Evolutionary conservation across 345 rosid species (phyloP).

Genomic region (Bruguiera sexangula): DNA sequence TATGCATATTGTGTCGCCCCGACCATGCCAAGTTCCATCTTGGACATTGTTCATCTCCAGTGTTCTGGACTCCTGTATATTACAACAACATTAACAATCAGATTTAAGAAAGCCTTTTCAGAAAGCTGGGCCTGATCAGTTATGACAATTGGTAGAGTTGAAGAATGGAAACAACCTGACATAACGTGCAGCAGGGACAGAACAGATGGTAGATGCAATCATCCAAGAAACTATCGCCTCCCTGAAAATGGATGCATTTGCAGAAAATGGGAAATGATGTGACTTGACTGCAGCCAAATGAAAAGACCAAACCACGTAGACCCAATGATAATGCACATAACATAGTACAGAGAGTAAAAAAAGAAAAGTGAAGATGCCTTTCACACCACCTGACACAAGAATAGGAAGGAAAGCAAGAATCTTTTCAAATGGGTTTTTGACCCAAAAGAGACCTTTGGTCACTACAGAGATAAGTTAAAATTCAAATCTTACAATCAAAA

Average conservation of each 20-base stretch:
- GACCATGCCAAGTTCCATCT: conserved; percentile 90
- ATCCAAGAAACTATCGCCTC: conserved; percentile 58
- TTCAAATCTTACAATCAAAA: too few relatives aligned
- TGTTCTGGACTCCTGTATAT: conserved; percentile 74
- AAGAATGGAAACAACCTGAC: conserved; percentile 49
- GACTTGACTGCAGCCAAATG: neutral
- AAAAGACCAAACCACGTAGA: neutral
- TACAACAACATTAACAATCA: neutral
- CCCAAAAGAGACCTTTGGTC: too few relatives aligned
- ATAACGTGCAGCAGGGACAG: conserved; percentile 75
- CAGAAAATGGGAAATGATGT: neutral
- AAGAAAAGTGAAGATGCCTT: neutral
- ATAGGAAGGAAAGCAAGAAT: neutral
- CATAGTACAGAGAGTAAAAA: neutral
- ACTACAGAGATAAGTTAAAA: too few relatives aligned
- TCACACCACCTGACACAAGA: neutral
- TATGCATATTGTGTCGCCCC: conserved; percentile 80
- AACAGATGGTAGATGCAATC: conserved; percentile 70
- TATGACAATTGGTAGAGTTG: neutral
- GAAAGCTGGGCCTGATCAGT: neutral
- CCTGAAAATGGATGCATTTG: conserved; percentile 41
- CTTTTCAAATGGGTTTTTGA: too few relatives aligned
- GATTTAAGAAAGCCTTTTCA: neutral
- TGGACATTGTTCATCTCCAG: conserved; percentile 96
- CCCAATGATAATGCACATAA: too few relatives aligned